Conservation (phyloP, 1,284 basidiomycete species). For the Amylostereum areolatum region DNA sequence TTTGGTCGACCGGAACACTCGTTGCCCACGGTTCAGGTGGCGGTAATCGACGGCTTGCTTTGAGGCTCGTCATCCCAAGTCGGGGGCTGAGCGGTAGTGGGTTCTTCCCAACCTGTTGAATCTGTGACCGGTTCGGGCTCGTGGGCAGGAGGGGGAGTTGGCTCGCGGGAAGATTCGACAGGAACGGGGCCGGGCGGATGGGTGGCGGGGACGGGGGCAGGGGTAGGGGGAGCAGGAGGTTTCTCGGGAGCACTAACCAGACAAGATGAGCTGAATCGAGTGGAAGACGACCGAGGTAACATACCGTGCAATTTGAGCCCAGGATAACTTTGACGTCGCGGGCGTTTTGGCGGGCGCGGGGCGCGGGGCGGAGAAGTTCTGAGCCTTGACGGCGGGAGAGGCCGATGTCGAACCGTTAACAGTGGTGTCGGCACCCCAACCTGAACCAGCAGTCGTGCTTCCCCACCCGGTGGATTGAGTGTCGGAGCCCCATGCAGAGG, state of each 20-base stretch:
- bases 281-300: slow-evolving; percentile 16
- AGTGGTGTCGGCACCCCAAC: slow-evolving; percentile 34
- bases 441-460: slow-evolving; percentile 25
- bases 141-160: slow-evolving; percentile 22
- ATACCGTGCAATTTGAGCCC: slow-evolving; percentile 75
- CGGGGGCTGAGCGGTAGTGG: slow-evolving; percentile 64
- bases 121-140: slow-evolving; percentile 31
- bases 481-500: slow-evolving; percentile 10
- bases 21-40: slow-evolving; percentile 18
- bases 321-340: slow-evolving; percentile 67
- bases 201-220: slow-evolving; percentile 21
- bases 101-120: slow-evolving; percentile 61
- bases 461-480: slow-evolving; percentile 15
- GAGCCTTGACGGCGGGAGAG: slow-evolving; percentile 20
- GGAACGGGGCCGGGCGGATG: slow-evolving; percentile 6
- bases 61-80: slow-evolving; percentile 71
- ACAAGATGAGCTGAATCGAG: slow-evolving; percentile 3
- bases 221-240: slow-evolving; percentile 32
- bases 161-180: not conserved
- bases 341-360: slow-evolving; percentile 41
- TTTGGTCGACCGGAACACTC: slow-evolving; percentile 11
- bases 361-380: slow-evolving; percentile 15
- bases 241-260: slow-evolving; percentile 47
- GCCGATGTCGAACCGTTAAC: slow-evolving; percentile 27
- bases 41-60: slow-evolving; percentile 26